These are phyloP conservation scores for Wickerhamomyces sydowiorum DNA, from an alignment of 805 yeast species.

Conservation along the genomic window DNA sequence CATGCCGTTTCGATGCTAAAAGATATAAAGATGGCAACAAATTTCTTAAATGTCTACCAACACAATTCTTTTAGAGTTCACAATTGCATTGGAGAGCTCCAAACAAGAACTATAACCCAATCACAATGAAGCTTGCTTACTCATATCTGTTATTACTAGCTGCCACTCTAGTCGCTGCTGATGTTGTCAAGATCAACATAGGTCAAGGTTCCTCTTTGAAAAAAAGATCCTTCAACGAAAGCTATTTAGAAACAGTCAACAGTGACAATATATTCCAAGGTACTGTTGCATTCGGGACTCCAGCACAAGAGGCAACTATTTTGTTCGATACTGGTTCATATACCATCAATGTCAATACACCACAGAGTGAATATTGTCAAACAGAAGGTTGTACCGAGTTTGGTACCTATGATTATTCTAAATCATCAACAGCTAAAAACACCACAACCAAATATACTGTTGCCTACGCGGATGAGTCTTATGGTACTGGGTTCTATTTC, in stretches of 20 bases:
- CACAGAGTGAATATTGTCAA: conserved; percentile 1
- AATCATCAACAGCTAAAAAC: not conserved
- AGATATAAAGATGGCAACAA: not conserved
- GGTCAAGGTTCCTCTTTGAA: not conserved
- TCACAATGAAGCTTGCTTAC: not conserved
- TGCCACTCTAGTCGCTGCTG: not conserved
- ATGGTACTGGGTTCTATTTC: conserved; percentile 2
- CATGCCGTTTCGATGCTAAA: not conserved
- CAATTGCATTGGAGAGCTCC: no score
- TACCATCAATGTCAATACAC: conserved; percentile 1
- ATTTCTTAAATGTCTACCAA: not conserved
- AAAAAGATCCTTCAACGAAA: not conserved
- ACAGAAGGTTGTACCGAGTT: not conserved
- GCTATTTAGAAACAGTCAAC: not conserved
- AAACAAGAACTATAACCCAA: not conserved
- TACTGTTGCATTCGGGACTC: conserved; percentile 10
- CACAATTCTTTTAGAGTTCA: no score
- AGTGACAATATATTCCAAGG: conserved; percentile 3
- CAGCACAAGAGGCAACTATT: conserved; percentile 8
- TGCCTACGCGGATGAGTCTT: conserved; percentile 7
- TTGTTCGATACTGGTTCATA: conserved; percentile 17
- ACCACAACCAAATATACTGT: conserved; percentile 4
- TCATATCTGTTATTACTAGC: not conserved
- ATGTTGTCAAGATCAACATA: not conserved
- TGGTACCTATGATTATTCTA: conserved; percentile 2